Evolutionary conservation across 805 yeast genomes (phyloP), one percentile per base, ranked within the genome.

Genomic region (Deakozyma indianensis): DNA sequence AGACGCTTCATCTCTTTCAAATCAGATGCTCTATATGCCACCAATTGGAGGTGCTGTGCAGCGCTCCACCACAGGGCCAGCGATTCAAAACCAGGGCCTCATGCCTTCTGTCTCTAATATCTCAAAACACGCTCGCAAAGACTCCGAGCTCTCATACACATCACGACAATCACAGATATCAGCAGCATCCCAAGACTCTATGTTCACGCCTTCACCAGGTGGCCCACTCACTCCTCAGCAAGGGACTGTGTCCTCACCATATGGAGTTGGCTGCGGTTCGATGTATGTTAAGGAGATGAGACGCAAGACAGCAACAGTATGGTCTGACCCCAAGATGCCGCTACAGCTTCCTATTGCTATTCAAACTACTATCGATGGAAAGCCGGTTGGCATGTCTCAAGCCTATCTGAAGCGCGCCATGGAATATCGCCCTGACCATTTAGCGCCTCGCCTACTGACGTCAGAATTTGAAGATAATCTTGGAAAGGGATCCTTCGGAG

Each of bases 361-460:
- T 20, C 42, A 44, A 40, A 41, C 51, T 4, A 23, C 49, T 21
- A 41, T 43, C n/a, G 43, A 48, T 7, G 23, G 35, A 3, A 40
- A 44, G 15, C 41, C 49, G 15, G 48, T 54, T 2, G 40, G 52
- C 27, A 54, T 56, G 14, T 54, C 59, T 22, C 56, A 58, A 35
- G 57, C 51, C 43, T 56, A 56, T 41, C 49, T 57, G 43, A 55
- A 63, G 41, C 48, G 58, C 29, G 63, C 65, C 25, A 60, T 63
- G 63, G 66, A 63, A 32, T 58, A 62, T 35, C 53, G 63, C 11
- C 66, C 64, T 44, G 55, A 65, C 22, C 67, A 63, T 43, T 49
- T 63, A 42, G 60, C 76, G 45, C 83, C 82, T 22, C 69, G 85
- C 41, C 67, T 82, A 61, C 65, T 83, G 48, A 90, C 88, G 1